phyloP scores from a whole-genome alignment of 176 grass and related monocot genomes.

The Alopecurus myosuroides region DNA sequence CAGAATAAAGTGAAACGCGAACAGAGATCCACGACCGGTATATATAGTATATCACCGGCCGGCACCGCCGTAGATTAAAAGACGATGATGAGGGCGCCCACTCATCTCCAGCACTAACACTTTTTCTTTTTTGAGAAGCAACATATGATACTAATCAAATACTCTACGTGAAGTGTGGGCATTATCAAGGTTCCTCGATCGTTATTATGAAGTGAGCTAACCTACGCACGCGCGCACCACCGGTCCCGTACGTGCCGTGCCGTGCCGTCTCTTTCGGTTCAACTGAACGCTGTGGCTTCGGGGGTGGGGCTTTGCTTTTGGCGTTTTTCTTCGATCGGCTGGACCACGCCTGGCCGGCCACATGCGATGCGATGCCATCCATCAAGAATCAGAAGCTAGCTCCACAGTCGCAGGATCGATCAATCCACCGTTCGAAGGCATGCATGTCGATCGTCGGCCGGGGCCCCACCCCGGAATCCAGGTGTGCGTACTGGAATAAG shows the following conservation, averaged over 20 bases:
- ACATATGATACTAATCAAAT: no score
- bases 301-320: neutral
- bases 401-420: neutral
- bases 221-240: neutral
- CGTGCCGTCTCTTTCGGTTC: slow-evolving; percentile 13
- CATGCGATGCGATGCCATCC: neutral
- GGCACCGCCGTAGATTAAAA: slow-evolving; percentile 11
- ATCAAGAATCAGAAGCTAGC: neutral
- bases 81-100: neutral
- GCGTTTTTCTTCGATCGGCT: neutral
- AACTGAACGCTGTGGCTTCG: neutral
- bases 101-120: neutral
- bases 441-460: no score
- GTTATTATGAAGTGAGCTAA: neutral
- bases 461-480: no score
- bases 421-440: neutral
- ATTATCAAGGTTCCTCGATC: no score
- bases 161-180: no score
- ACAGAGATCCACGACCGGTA: no score
- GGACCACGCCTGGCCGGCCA: neutral
- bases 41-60: neutral
- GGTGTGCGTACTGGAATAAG: no score
- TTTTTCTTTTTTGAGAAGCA: no score
- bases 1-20: neutral
- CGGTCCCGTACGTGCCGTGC: slow-evolving; percentile 4